Evolutionary conservation across 441 rosid species (phyloP).

Genomic region (Bocquillonia castaneifolia): DNA sequence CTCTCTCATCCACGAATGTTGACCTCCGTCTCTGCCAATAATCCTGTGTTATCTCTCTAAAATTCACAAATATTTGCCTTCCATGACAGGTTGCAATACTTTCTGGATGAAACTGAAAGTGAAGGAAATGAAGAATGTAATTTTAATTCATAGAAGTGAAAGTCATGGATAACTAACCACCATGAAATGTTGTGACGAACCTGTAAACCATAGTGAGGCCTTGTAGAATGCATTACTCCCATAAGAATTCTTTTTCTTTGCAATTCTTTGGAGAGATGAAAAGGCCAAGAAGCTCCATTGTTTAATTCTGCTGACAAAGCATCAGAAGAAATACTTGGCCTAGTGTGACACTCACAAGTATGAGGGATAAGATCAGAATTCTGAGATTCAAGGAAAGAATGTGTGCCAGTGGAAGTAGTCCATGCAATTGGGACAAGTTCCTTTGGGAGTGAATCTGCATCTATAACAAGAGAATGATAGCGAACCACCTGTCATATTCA

Average conservation of each 20-base stretch:
- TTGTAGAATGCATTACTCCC: conserved; percentile 83
- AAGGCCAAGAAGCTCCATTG: conserved; percentile 35
- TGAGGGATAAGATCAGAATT: conserved; percentile 29
- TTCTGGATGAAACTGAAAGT: conserved; percentile 88
- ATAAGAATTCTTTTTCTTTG: conserved; percentile 53
- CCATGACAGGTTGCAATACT: conserved; percentile 88
- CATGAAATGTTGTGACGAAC: conserved; percentile 32
- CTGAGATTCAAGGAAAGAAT: conserved; percentile 47
- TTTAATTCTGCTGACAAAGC: conserved; percentile 26
- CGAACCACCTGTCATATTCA: conserved; percentile 66
- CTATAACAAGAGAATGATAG: conserved; percentile 86
- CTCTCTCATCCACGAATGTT: conserved; percentile 34
- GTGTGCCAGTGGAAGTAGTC: conserved; percentile 53
- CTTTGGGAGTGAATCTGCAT: conserved; percentile 70
- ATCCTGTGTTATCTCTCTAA: conserved; percentile 66
- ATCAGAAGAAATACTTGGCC: conserved; percentile 25
- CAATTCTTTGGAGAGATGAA: conserved; percentile 25
- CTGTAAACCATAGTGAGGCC: conserved; percentile 97
- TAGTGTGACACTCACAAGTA: conserved; percentile 28
- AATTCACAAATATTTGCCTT: conserved; percentile 71
- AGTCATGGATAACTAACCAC: background rate
- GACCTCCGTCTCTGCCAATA: conserved; percentile 56
- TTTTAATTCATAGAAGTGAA: conserved; percentile 11
- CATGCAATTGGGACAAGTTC: conserved; percentile 88
- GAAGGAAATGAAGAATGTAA: conserved; percentile 28